Percentiles rank a stretch among this genome's conserved stretches.
These are phyloP conservation scores for Russula emetica DNA, from an alignment of 768 basidiomycete species.

Conservation along the genomic window DNA sequence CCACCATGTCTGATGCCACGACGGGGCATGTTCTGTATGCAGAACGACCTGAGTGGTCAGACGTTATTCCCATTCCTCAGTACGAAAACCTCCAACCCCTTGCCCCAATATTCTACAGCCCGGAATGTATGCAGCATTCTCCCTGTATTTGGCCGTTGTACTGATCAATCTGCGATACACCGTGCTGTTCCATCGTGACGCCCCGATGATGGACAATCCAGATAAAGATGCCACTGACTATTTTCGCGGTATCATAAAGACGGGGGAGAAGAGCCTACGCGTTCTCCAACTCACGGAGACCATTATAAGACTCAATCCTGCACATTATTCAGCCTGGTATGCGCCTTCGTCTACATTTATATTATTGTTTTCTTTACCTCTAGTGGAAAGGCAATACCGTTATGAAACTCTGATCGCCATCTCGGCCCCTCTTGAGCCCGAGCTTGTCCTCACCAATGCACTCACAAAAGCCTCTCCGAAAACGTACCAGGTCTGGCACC, in stretches of 20 bases:
- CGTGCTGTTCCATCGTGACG: constrained; percentile 2
- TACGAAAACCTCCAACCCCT: constrained; percentile 74
- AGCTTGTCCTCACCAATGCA: constrained; percentile 83
- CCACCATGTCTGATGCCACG: constrained; percentile 17
- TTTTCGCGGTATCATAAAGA: constrained; percentile 79
- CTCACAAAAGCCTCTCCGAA: constrained; percentile 82
- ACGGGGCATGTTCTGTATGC: constrained; percentile 43
- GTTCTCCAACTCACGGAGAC: constrained; percentile 84
- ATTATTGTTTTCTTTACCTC: constrained; percentile 1
- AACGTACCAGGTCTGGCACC: constrained; percentile 98
- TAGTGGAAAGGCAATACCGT: constrained; percentile 77
- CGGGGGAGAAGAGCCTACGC: constrained; percentile 72
- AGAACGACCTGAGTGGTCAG: constrained; percentile 70
- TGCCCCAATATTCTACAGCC: constrained; percentile 88
- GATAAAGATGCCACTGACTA: constrained; percentile 93
- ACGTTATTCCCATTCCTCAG: constrained; percentile 75
- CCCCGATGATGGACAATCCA: constrained; percentile 35
- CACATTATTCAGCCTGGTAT: constrained; percentile 96
- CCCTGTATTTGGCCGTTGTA: constrained; percentile 17
- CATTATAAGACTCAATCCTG: constrained; percentile 89
- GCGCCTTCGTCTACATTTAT: constrained; percentile 29
- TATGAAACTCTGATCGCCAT: constrained; percentile 78
- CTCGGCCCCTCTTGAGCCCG: constrained; percentile 62
- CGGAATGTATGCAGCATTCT: constrained; percentile 62
- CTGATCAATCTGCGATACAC: constrained; percentile 25